These are phyloP conservation scores for Fraxinus cuspidata DNA, from an alignment of 257 asterid species.

Conservation along the genomic window DNA sequence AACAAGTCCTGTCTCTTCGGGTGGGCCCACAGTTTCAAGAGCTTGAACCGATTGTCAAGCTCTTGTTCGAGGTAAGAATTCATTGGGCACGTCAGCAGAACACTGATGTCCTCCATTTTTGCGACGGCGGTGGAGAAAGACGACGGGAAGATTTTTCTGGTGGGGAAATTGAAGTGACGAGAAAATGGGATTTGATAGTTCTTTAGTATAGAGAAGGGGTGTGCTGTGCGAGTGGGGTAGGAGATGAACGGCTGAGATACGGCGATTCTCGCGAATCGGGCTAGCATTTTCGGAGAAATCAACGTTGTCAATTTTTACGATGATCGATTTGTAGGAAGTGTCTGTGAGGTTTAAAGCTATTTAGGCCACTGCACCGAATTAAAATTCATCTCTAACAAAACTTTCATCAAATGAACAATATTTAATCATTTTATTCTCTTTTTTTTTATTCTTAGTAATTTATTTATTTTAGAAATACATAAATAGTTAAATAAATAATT, in stretches of 20 bases:
- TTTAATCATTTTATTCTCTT: too few relatives aligned
- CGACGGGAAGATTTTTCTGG: neutral
- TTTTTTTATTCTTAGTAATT: too few relatives aligned
- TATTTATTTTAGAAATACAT: too few relatives aligned
- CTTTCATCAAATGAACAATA: too few relatives aligned
- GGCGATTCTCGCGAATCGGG: constrained; percentile 24
- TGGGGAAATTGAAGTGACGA: constrained; percentile 14
- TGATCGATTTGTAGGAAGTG: neutral
- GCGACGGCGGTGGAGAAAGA: neutral
- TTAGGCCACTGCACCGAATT: too few relatives aligned
- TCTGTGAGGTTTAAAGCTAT: too few relatives aligned
- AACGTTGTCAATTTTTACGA: neutral
- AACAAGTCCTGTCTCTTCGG: constrained; percentile 35
- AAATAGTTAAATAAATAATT: too few relatives aligned
- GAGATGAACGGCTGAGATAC: constrained; percentile 23
- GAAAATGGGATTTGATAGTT: constrained; percentile 12
- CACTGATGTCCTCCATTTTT: constrained; percentile 54
- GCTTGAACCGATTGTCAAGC: constrained; percentile 61
- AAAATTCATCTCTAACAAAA: too few relatives aligned
- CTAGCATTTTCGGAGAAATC: constrained; percentile 14
- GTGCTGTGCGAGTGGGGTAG: neutral
- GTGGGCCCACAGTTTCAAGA: constrained; percentile 57
- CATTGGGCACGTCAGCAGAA: constrained; percentile 64
- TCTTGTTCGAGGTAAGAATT: constrained; percentile 58
- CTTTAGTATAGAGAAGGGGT: constrained; percentile 14